Percentiles rank a stretch among this genome's conserved stretches.
phyloP scores from a whole-genome alignment of 2,329 filamentous ascomycete genomes.

The Pyrenophora tritici-repentis region DNA sequence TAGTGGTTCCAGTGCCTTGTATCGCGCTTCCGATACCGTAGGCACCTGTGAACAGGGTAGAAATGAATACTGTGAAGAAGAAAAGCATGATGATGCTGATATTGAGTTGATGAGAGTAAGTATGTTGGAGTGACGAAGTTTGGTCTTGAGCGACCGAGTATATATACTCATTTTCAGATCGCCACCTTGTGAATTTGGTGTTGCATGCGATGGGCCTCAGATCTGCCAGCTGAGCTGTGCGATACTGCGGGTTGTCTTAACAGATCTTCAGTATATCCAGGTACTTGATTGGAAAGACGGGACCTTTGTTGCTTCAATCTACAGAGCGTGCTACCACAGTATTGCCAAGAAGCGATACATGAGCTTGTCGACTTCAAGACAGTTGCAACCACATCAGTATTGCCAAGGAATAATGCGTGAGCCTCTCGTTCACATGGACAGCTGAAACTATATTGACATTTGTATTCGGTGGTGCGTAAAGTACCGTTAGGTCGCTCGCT shows the following conservation, averaged over 20 bases:
- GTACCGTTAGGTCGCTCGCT: no score
- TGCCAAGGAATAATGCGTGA: not conserved
- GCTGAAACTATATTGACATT: no score
- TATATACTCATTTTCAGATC: no score
- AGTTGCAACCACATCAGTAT: not conserved
- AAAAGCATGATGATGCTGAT: no score
- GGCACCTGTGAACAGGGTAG: not conserved
- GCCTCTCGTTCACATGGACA: not conserved
- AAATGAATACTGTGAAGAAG: not conserved
- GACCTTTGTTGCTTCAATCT: not conserved
- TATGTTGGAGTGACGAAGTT: no score
- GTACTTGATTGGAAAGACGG: slow-evolving; percentile 1
- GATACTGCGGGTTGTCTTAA: not conserved
- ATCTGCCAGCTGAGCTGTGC: not conserved
- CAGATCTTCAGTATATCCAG: not conserved
- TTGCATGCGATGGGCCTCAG: no score
- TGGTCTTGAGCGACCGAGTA: no score
- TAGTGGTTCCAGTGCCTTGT: slow-evolving; percentile 19
- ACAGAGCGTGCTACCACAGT: not conserved
- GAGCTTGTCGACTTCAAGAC: not conserved
- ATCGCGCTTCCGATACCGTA: slow-evolving; percentile 15
- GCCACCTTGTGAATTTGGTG: no score
- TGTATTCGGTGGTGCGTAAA: no score
- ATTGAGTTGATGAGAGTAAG: no score
- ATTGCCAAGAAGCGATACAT: not conserved